Evolutionary conservation across 352 stramenopile species (phyloP), one percentile per base, ranked within the genome.

Genomic region (Phytophthora tubulina): DNA sequence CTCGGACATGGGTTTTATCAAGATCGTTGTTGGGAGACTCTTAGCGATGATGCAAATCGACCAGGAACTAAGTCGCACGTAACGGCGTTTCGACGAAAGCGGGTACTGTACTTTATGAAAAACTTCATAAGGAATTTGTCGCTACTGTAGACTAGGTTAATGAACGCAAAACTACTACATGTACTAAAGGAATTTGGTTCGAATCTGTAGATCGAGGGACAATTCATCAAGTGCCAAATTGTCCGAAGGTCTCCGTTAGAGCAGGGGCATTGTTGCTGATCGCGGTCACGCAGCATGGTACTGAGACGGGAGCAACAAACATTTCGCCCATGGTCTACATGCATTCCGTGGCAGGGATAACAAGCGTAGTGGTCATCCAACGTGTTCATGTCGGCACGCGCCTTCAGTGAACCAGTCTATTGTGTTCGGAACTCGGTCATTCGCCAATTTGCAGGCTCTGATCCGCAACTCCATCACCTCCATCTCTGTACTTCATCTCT

Each of bases 1-100:
- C 63, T 83, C 77, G n/a, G 57, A 30, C 77, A 85, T 85, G 21
- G 21, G 21, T 27, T 11, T 32, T 32, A 52, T 42, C 5, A n/a
- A 32, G 2, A 54, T 64, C 44, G 58, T 62, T 17, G 41, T 50
- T 63, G 21, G 10, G 27, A 60, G 42, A 55, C 50, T 11, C 30
- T 27, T 27, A 27, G 21, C 21, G 21, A 33, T 17, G 51, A 45
- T 49, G 35, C 36, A 49, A 59, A 27, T 31, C 36, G 36, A 59
- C 52, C 14, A 36, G n/a, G 42, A 30, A 10, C 51, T 45, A 57
- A 27, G 21, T 27, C 21, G 10, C 35, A 39, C 10, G 35, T 54
- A 45, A 53, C 55, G 17, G n/a, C 51, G 32, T 58, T 58, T 58
- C 51, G 13, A 51, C 44, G 44, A 51, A 31, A 51, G 21, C 46